Evolutionary conservation across 768 basidiomycete genomes (phyloP), one percentile per base, ranked within the genome.

Genomic region (Tricholoma bakamatsutake): DNA sequence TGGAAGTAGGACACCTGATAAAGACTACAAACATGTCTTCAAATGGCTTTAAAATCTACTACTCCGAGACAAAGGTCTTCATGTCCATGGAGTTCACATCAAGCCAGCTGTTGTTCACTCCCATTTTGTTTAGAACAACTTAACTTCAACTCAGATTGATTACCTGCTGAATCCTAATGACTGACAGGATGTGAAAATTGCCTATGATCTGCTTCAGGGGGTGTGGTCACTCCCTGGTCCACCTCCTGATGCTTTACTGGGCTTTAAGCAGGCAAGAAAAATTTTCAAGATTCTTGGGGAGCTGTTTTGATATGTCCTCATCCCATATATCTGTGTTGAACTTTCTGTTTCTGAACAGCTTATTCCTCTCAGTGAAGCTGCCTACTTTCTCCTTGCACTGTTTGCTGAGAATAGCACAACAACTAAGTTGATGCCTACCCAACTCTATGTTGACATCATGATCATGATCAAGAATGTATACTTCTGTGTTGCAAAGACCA

Each of bases 401-500:
- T 24, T 24, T 24, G 3, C 21, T 24, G 21, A 24, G 3, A n/a
- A n/a, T n/a, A n/a, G n/a, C n/a, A n/a, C n/a, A n/a, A n/a, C n/a
- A n/a, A n/a, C n/a, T n/a, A n/a, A n/a, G n/a, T 24, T 24, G 21
- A 24, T 24, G 21, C 47, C 47, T 5, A 21, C 21, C 8, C 59
- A 61, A 6, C 62, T 69, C 0, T 75, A 64, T 52, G 18, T 57
- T 2, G 71, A 76, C 56, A 57, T 74, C 40, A 64, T 33, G 21
- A 33, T 70, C 4, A 72, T 72, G 70, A 63, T 75, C 55, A 76
- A 73, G 61, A 75, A 75, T 53, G 64, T 56, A 0, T 73, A 57
- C 48, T 74, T 74, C 52, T 75, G 73, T 52, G 65, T 75, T 18
- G 72, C 68, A 0, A 76, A 75, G 54, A 57, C 64, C 15, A 73